A percentile compares a stretch with the other conserved stretches of the same genome.
Evolutionary conservation across 148 eudicot species (phyloP).

Genomic region (Rhododendron mucronatum): DNA sequence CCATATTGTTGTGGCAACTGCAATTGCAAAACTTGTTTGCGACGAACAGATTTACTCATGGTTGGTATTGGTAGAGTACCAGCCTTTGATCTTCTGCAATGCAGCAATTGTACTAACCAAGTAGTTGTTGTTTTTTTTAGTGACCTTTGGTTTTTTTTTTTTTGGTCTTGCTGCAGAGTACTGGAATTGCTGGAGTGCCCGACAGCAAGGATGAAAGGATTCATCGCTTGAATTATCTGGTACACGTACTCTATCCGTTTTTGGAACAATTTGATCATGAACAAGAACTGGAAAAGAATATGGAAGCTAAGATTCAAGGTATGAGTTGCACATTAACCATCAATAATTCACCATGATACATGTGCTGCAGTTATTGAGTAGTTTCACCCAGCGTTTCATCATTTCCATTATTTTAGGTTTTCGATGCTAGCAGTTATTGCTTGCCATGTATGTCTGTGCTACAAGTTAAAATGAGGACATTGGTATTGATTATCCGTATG

Average conservation of each 20-base stretch:
- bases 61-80: conserved; percentile 12
- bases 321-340: neutral
- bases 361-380: neutral
- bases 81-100: neutral
- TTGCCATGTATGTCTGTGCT: neutral
- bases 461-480: neutral
- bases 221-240: conserved; percentile 26
- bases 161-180: conserved; percentile 1
- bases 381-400: neutral
- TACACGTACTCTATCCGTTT: conserved; percentile 37
- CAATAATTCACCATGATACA: neutral
- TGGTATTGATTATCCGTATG: neutral
- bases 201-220: conserved; percentile 22
- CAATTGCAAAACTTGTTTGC: conserved; percentile 63
- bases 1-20: conserved; percentile 56
- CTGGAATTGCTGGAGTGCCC: conserved; percentile 16
- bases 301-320: conserved; percentile 71
- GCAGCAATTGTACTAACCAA: neutral
- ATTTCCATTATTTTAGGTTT: neutral
- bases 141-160: neutral
- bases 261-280: conserved; percentile 49
- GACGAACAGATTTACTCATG: conserved; percentile 25
- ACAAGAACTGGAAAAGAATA: conserved; percentile 45
- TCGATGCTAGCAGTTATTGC: neutral
- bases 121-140: neutral